Percentiles rank a stretch among this genome's conserved stretches.
Evolutionary conservation across 768 basidiomycete genomes (phyloP).

Genomic region (Lepiota brunneoincarnata): DNA sequence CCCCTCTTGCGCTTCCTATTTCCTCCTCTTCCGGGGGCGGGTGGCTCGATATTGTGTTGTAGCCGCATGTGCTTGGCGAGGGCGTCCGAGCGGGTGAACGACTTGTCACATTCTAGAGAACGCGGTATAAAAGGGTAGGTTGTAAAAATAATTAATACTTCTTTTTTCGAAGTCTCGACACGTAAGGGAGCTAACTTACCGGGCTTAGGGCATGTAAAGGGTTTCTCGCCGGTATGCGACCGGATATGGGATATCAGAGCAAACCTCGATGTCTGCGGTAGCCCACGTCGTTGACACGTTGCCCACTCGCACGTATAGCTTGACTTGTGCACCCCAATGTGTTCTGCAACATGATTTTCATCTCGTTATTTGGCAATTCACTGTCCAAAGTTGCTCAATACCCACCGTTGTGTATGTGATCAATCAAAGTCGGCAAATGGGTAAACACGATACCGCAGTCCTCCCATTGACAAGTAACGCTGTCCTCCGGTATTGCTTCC

Average conservation of each 20-base stretch:
- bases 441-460: slow-evolving; percentile 74
- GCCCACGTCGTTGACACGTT: slow-evolving; percentile 73
- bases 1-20: slow-evolving; percentile 68
- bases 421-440: slow-evolving; percentile 71
- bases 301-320: slow-evolving; percentile 90
- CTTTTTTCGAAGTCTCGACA: slow-evolving; percentile 9
- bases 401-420: slow-evolving; percentile 81
- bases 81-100: slow-evolving; percentile 93
- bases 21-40: slow-evolving; percentile 70
- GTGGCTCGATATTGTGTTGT: slow-evolving; percentile 77
- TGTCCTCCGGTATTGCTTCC: slow-evolving; percentile 38
- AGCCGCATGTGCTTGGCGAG: slow-evolving; percentile 90
- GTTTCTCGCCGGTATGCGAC: slow-evolving; percentile 93
- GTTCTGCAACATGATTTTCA: slow-evolving; percentile 42
- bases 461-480: slow-evolving; percentile 81
- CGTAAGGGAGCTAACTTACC: slow-evolving; percentile 44
- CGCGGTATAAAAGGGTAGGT: slow-evolving; percentile 11
- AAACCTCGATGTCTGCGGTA: slow-evolving; percentile 85
- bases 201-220: slow-evolving; percentile 78
- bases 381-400: slow-evolving; percentile 8
- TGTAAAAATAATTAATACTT: slow-evolving; percentile 9
- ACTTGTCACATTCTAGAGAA: slow-evolving; percentile 83
- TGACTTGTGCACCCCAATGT: slow-evolving; percentile 82
- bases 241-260: slow-evolving; percentile 89
- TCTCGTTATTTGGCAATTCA: neutral